Conservation (phyloP, 2,329 filamentous ascomycete genomes). For the Hypoxylon sp. region DNA sequence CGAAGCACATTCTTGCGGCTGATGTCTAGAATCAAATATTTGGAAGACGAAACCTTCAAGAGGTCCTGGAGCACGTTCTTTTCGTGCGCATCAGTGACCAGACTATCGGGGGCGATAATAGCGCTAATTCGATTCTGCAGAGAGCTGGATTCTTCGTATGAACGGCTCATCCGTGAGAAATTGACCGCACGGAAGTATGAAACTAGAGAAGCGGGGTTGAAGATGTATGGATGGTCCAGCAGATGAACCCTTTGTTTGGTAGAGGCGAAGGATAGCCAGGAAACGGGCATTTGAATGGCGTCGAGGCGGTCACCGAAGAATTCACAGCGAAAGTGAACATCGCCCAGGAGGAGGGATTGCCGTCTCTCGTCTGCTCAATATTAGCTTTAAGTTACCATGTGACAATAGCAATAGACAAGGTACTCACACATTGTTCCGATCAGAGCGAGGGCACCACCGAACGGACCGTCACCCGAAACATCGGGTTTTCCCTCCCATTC, state of each 20-base stretch:
- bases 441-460: slow-evolving; percentile 80
- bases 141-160: slow-evolving; percentile 74
- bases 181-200: slow-evolving; percentile 90
- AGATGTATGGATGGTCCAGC: slow-evolving; percentile 82
- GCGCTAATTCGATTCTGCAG: slow-evolving; percentile 64
- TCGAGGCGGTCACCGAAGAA: slow-evolving; percentile 81
- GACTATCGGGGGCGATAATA: slow-evolving; percentile 61
- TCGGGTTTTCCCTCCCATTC: slow-evolving; percentile 82
- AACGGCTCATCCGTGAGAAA: slow-evolving; percentile 83
- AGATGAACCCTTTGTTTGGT: slow-evolving; percentile 75
- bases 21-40: slow-evolving; percentile 75
- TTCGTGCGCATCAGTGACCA: slow-evolving; percentile 66
- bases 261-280: slow-evolving; percentile 70
- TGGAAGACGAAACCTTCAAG: slow-evolving; percentile 72
- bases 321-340: slow-evolving; percentile 76
- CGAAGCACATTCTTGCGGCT: slow-evolving; percentile 71
- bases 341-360: slow-evolving; percentile 69
- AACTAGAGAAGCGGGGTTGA: slow-evolving; percentile 75
- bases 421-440: slow-evolving; percentile 76
- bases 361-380: slow-evolving; percentile 65
- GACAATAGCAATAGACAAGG: not conserved
- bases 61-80: slow-evolving; percentile 69
- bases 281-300: slow-evolving; percentile 74
- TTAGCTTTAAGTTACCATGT: slow-evolving; percentile 34
- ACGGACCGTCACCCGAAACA: slow-evolving; percentile 73